Evolutionary conservation across 2,329 filamentous ascomycete genomes (phyloP).

Genomic region (Clarireedia paspali): DNA sequence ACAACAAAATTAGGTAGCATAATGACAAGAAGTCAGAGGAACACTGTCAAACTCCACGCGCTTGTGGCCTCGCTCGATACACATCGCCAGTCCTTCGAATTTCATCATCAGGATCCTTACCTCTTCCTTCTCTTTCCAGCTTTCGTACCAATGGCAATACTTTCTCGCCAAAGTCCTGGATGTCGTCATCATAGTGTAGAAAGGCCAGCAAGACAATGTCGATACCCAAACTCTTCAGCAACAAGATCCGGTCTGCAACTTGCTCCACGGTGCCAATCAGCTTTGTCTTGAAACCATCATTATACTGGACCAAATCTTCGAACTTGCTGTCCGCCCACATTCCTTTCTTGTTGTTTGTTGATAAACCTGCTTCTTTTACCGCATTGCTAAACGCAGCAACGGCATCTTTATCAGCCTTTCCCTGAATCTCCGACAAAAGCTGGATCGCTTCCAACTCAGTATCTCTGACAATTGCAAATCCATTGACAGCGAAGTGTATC

Average conservation of each 20-base stretch:
- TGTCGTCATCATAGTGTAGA: slow-evolving; percentile 45
- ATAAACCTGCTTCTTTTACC: slow-evolving; percentile 42
- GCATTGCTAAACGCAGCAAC: slow-evolving; percentile 42
- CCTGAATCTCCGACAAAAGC: slow-evolving; percentile 43
- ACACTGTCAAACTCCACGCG: background rate
- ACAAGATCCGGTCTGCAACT: slow-evolving; percentile 40
- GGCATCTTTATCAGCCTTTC: slow-evolving; percentile 43
- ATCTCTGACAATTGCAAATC: slow-evolving; percentile 42
- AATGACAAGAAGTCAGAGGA: background rate
- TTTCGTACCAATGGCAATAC: slow-evolving; percentile 40
- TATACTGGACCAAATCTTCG: slow-evolving; percentile 46
- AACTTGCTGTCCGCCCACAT: slow-evolving; percentile 47
- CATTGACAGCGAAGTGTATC: slow-evolving; percentile 42
- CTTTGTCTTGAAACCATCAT: slow-evolving; percentile 49
- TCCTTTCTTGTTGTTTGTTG: slow-evolving; percentile 39
- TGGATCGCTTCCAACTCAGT: slow-evolving; percentile 42
- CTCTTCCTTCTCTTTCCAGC: slow-evolving; percentile 39
- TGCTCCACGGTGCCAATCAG: slow-evolving; percentile 44
- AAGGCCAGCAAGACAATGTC: slow-evolving; percentile 40
- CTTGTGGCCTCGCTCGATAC: slow-evolving; percentile 29
- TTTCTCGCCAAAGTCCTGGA: slow-evolving; percentile 39
- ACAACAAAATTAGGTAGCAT: background rate
- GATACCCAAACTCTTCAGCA: slow-evolving; percentile 39
- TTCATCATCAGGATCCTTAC: slow-evolving; percentile 39
- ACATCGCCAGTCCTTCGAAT: slow-evolving; percentile 40